phyloP scores from a whole-genome alignment of 768 basidiomycete species.

The Solioccasus polychromus region DNA sequence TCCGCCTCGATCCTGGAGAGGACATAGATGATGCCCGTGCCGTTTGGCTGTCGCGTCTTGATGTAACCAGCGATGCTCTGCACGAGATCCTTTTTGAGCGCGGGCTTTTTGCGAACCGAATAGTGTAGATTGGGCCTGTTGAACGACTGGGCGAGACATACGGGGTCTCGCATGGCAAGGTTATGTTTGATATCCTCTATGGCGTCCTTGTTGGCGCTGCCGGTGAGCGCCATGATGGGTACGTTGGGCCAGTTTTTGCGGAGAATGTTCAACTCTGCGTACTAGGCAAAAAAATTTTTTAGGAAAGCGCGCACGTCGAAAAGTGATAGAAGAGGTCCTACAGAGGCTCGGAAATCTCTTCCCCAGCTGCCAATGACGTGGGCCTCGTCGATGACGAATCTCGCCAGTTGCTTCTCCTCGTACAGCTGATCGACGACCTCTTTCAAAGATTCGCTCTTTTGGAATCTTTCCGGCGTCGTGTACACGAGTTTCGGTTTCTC shows the following conservation, averaged over 20 bases:
- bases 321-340: constrained; percentile 34
- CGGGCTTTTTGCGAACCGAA: constrained; percentile 49
- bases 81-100: constrained; percentile 41
- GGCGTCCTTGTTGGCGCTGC: constrained; percentile 81
- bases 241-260: constrained; percentile 72
- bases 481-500: constrained; percentile 72
- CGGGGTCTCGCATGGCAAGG: constrained; percentile 59
- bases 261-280: constrained; percentile 62
- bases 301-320: constrained; percentile 3
- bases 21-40: constrained; percentile 88
- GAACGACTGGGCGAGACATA: constrained; percentile 75
- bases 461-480: constrained; percentile 88
- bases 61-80: constrained; percentile 73
- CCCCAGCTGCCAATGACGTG: constrained; percentile 97
- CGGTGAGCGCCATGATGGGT: constrained; percentile 96
- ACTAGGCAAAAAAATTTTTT: constrained; percentile 53
- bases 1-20: constrained; percentile 73
- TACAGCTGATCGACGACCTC: constrained; percentile 59
- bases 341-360: constrained; percentile 84
- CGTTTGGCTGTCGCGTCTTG: constrained; percentile 46
- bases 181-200: constrained; percentile 75
- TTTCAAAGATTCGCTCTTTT: constrained; percentile 55
- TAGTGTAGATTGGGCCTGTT: constrained; percentile 93
- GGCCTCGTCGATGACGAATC: constrained; percentile 96
- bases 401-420: constrained; percentile 55